These are phyloP conservation scores for Pueraria montana DNA, from an alignment of 306 rosid species.

Conservation along the genomic window DNA sequence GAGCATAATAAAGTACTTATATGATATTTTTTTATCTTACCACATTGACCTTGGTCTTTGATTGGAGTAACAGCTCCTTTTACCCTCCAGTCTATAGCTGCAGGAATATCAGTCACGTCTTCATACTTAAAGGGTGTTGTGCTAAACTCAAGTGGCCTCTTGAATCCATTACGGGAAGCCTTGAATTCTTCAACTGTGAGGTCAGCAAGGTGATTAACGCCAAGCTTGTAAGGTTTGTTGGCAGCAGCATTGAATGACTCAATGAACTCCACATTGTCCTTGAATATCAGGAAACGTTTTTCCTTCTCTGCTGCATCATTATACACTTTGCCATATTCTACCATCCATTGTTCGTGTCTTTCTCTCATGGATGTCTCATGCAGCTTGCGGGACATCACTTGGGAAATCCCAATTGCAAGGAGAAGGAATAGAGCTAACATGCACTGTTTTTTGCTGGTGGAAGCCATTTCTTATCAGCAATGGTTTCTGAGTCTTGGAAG, in stretches of 20 bases:
- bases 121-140: no score
- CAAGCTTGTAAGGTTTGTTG: slow-evolving; percentile 54
- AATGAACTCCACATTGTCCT: slow-evolving; percentile 51
- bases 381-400: slow-evolving; percentile 42
- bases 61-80: no score
- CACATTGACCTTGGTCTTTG: no score
- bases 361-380: slow-evolving; percentile 33
- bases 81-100: no score
- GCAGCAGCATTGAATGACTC: slow-evolving; percentile 52
- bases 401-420: slow-evolving; percentile 22
- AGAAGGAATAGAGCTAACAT: no score
- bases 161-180: slow-evolving; percentile 34
- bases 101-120: no score
- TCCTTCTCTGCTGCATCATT: slow-evolving; percentile 49
- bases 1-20: no score
- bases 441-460: no score
- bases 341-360: slow-evolving; percentile 59
- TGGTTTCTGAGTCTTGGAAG: no score
- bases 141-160: not conserved
- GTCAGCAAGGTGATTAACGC: slow-evolving; percentile 50
- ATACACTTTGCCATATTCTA: slow-evolving; percentile 24
- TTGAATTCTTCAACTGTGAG: slow-evolving; percentile 53
- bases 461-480: no score
- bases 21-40: no score
- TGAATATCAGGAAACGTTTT: slow-evolving; percentile 53